Evolutionary conservation across 148 eudicot genomes (phyloP).

Genomic region (Oxyria digyna): DNA sequence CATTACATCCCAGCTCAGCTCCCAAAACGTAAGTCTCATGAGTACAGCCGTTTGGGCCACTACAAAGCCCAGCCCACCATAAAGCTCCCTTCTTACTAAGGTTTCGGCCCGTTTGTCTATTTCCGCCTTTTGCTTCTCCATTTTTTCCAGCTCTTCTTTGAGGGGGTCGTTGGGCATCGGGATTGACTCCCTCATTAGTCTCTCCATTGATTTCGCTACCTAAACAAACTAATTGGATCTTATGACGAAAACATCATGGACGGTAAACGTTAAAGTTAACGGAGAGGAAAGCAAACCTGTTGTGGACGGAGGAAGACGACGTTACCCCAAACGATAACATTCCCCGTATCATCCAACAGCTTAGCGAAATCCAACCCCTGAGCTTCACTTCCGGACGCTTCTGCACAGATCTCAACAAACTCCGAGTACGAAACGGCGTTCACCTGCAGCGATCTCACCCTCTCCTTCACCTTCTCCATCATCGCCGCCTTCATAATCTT

Average conservation of each 20-base stretch:
- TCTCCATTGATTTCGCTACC: slow-evolving; percentile 57
- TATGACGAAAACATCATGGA: too few species aligned
- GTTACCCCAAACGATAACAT: slow-evolving; percentile 48
- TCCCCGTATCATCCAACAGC: slow-evolving; percentile 40
- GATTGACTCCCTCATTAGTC: slow-evolving; percentile 23
- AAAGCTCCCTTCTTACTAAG: slow-evolving; percentile 36
- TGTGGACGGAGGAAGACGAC: slow-evolving; percentile 53
- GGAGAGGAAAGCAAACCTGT: slow-evolving; percentile 24
- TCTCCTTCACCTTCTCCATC: slow-evolving; percentile 32
- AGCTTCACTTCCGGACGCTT: slow-evolving; percentile 17
- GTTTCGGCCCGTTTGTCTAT: slow-evolving; percentile 38
- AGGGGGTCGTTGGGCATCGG: slow-evolving; percentile 49
- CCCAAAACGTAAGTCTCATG: slow-evolving; percentile 83
- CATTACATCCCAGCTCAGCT: slow-evolving; percentile 73
- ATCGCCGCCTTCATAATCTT: slow-evolving; percentile 23
- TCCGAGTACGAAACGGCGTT: slow-evolving; percentile 31
- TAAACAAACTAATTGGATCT: background rate
- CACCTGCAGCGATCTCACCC: slow-evolving; percentile 18
- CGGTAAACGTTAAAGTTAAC: background rate
- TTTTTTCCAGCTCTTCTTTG: slow-evolving; percentile 29
- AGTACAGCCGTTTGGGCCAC: slow-evolving; percentile 40
- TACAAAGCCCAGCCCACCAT: slow-evolving; percentile 45
- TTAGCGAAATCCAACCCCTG: slow-evolving; percentile 42
- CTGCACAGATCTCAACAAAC: slow-evolving; percentile 26
- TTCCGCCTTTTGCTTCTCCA: slow-evolving; percentile 34